Evolutionary conservation across 73 alveolate genomes (phyloP), one percentile per base, ranked within the genome.

Genomic region (Paramecium sonneborni): DNA sequence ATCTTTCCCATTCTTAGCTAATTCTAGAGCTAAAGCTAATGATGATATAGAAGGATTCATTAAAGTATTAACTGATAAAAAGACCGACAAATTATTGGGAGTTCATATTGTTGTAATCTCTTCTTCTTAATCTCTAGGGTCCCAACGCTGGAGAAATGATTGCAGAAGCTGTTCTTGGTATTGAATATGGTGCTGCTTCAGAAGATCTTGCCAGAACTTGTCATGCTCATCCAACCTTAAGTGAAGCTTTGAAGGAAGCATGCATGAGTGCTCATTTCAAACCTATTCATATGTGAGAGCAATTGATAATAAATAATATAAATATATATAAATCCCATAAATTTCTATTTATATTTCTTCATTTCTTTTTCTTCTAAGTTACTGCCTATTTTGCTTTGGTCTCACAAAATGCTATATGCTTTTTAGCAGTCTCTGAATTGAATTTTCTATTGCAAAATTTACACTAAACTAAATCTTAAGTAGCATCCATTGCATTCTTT

Each of bases 181-280:
- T 97, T 93, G 99, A 97, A 93, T 97, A 97, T 90, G 99, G 99
- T 35, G 99, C 99, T 28, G 98, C 99, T 9, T 93, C 98, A 11
- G 99, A 97, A 68, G 99, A 97, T 86, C 82, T 97, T 57, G 99
- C 99, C 3, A 88, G 99, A 76, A 97, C 99, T 52, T 97, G 99
- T 95, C 98, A 96, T 92, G 99, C 99, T 35, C 99, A 97, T 85
- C 99, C 99, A n/a, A 97, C 99, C 37, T 93, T 97, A 55, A 72
- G 97, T 21, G 99, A 97, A 93, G 99, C 98, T 11, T 90, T 97
- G 84, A 97, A 97, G 93, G 99, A 97, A 92, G 99, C 99, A 7
- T 95, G 98, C 86, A 93, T 97, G 97, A 98, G 98, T n/a, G 96
- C 98, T 20, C 93, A 94, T 85, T 96, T 86, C 72, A 97, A 97